Conservation (phyloP, 345 rosid species). For the Hirschfeldia incana region DNA sequence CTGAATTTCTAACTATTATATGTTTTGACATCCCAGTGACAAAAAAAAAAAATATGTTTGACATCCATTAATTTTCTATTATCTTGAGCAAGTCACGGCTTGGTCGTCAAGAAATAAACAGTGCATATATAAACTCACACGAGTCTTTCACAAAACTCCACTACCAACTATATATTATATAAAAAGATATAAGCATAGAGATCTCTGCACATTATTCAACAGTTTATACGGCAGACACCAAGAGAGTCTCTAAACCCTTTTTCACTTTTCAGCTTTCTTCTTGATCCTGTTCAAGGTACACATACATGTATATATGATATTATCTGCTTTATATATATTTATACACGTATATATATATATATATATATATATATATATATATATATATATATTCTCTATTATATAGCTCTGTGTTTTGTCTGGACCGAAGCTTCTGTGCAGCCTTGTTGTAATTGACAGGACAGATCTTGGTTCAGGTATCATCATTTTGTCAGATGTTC, state of each 20-base stretch:
- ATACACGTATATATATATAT: neutral
- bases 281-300: slow-evolving; percentile 25
- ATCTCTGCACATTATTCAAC: slow-evolving; percentile 9
- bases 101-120: slow-evolving; percentile 33
- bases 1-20: neutral
- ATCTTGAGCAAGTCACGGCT: slow-evolving; percentile 22
- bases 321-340: neutral
- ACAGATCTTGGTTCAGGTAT: slow-evolving; percentile 27
- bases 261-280: slow-evolving; percentile 24
- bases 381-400: neutral
- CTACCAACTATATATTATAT: slow-evolving; percentile 7
- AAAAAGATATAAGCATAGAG: slow-evolving; percentile 2
- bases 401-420: slow-evolving; percentile 6
- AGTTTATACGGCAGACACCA: slow-evolving; percentile 15
- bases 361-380: neutral
- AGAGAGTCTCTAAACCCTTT: slow-evolving; percentile 7
- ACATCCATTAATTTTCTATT: slow-evolving; percentile 5
- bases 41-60: too few relatives aligned
- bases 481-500: neutral
- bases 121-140: slow-evolving; percentile 5
- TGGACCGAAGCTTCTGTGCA: slow-evolving; percentile 5
- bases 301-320: neutral
- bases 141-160: slow-evolving; percentile 16
- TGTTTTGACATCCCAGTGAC: too few relatives aligned
- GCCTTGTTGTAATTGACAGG: neutral